Conservation (phyloP, 768 basidiomycete genomes). For the Auricularia sp. region DNA sequence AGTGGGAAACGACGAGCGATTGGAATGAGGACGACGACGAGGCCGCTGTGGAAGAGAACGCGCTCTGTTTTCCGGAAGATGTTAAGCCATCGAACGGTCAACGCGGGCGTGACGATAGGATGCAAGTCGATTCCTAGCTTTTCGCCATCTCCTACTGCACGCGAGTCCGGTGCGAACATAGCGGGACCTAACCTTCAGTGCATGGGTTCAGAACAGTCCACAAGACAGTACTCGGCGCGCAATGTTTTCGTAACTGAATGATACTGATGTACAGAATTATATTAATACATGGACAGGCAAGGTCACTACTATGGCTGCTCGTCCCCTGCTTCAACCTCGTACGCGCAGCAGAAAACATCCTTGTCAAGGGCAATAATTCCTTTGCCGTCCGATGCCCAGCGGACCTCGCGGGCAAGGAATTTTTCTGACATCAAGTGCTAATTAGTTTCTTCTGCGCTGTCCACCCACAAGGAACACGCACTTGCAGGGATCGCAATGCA, state of each 20-base stretch:
- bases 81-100: background rate
- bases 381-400: constrained; percentile 83
- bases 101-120: background rate
- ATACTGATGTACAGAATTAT: too few relatives aligned
- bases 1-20: constrained; percentile 83
- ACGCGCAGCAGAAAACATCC: constrained; percentile 77
- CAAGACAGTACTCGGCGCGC: too few relatives aligned
- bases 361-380: constrained; percentile 67
- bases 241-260: too few relatives aligned
- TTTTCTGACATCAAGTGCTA: constrained; percentile 34
- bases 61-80: constrained; percentile 43
- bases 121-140: background rate
- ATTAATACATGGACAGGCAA: too few relatives aligned
- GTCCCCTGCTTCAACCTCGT: constrained; percentile 52
- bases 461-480: constrained; percentile 29
- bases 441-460: background rate
- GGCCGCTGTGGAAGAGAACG: constrained; percentile 59
- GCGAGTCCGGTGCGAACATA: too few relatives aligned
- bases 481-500: constrained; percentile 85
- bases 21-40: constrained; percentile 88
- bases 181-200: too few relatives aligned
- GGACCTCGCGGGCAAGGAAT: constrained; percentile 60
- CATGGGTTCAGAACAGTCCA: too few relatives aligned
- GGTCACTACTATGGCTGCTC: too few relatives aligned
- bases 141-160: too few relatives aligned